Evolutionary conservation across 257 asterid genomes (phyloP), one percentile per base, ranked within the genome.

Genomic region (Solanum rostratum): DNA sequence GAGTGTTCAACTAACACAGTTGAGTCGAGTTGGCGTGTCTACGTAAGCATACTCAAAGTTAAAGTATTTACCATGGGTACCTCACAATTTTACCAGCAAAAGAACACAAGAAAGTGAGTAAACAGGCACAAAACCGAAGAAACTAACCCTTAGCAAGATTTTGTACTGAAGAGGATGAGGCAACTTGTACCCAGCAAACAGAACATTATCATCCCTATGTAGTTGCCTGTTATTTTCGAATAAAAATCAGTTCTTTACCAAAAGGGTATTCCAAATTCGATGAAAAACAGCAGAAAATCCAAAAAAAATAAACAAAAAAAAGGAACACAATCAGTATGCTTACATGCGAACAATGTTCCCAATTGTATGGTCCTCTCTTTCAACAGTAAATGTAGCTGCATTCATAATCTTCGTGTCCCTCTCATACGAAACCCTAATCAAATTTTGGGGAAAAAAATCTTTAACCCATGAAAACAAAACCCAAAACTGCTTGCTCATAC

Each of bases 91-190:
- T n/a, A n/a, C n/a, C n/a, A n/a, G n/a, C n/a, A n/a, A n/a, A n/a
- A n/a, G n/a, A n/a, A n/a, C n/a, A n/a, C n/a, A n/a, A n/a, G n/a
- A n/a, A n/a, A n/a, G n/a, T n/a, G 4, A 41, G 60, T 24, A 78
- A 53, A 62, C 41, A 41, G 78, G 53, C 9, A 79, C 6, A 53
- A 79, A 43, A 68, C 70, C 53, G 13, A 10, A 74, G 52, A 53
- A 7, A 92, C 99, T 80, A 43, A 95, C 98, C 96, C 99, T 90
- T 16, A 96, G 83, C 14, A 92, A 81, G n/a, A 96, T 94, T 88
- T 94, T 92, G 92, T 96, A 96, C 93, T 94, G 95, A 53, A 96
- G 99, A n/a, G 99, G 99, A 79, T 96, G 98, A 53, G 98, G 99
- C 88, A 96, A 87, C 93, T 96, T 96, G 95, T 96, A 96, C 37